Conservation (phyloP, 306 rosid genomes). For the Citrullus colocynthis region DNA sequence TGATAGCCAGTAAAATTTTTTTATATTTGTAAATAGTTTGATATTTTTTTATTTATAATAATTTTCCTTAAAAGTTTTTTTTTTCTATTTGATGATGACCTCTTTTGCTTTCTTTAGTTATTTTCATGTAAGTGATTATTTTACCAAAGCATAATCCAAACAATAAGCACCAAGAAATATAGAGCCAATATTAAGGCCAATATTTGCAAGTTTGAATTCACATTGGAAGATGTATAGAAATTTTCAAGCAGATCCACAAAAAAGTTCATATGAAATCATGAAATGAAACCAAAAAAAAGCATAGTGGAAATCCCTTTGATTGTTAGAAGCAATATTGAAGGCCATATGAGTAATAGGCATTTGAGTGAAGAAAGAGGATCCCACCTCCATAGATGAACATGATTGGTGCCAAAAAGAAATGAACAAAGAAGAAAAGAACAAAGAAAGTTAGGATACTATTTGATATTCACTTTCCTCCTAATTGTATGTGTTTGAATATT, state of each 20-base stretch:
- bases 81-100: background rate
- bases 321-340: background rate
- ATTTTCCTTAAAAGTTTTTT: no score
- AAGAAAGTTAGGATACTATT: background rate
- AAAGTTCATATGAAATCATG: background rate
- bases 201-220: background rate
- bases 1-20: no score
- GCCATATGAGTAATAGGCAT: background rate
- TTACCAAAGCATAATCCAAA: background rate
- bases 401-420: conserved; percentile 8
- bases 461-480: conserved; percentile 1
- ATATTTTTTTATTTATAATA: no score
- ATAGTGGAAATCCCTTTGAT: background rate
- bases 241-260: background rate
- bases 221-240: background rate
- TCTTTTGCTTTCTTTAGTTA: background rate
- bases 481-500: background rate
- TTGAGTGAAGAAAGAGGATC: background rate
- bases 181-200: background rate
- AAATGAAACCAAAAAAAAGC: background rate
- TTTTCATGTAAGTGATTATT: background rate
- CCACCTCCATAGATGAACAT: conserved; percentile 6
- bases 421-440: conserved; percentile 6
- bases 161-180: background rate
- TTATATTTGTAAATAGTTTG: no score